Base-by-base conservation (phyloP, 2,329 filamentous ascomycete genomes). In the Xylariaceae sp. region DNA sequence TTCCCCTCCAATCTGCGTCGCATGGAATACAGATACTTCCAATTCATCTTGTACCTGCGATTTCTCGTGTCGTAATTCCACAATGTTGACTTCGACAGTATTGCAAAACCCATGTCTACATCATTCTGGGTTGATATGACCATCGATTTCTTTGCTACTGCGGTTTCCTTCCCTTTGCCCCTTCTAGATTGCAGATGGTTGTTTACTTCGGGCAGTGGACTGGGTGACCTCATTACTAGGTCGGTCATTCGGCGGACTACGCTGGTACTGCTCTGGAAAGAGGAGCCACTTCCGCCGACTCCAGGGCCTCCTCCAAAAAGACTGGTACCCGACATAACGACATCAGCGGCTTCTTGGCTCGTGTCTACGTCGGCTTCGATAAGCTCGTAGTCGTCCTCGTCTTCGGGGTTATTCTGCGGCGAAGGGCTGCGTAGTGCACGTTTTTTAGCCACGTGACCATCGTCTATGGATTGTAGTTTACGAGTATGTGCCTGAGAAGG, bases 1-100 rank as follows among this genome's bases (percentile, higher is more conserved):
- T 99, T 97, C 7, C 86, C 83, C 70, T 99, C 94, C 12, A 99
- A 73, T 18, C 84, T 80, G 48, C 85, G 81, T 52, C 94, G 85
- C 74, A 96, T 89, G 57, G 89, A 89, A 71, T 96, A 99, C 1
- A 99, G 75, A 65, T 94, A 89, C 46, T 90, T 87, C 91, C 92
- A 99, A 68, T 95, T 96, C 42, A 97, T 73, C 60, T 82, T 86
- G 50, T 84, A 77, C 41, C 68, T 67, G 63, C 64, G 76, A 62
- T 62, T 74, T 54, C 59, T 67, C 15, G 63, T 62, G 57, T 76
- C 80, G 73, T 75, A 83, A 52, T 64, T 68, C 73, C 73, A 83
- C 35, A 77, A 70, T 7, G 70, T 70, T 1, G 77, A 76, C 19
- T 69, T 74, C 3, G 72, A 62, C 35, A 75, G 54, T 17, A 44